These are phyloP conservation scores for Tetrahymena malaccensis DNA, from an alignment of 73 alveolate species.

Conservation along the genomic window DNA sequence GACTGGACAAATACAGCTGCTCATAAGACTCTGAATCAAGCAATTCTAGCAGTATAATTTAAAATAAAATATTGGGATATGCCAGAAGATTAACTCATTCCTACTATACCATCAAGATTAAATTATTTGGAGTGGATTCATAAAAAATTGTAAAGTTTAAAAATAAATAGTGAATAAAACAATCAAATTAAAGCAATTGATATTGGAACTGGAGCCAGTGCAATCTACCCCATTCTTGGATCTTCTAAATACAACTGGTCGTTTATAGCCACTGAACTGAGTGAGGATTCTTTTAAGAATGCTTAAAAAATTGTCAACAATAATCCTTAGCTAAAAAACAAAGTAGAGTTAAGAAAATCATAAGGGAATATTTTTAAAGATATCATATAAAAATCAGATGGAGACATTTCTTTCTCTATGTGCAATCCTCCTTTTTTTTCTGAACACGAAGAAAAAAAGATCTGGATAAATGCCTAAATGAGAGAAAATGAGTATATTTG, in stretches of 20 bases:
- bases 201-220: conserved; percentile 59
- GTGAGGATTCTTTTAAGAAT: conserved; percentile 25
- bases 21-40: conserved; percentile 29
- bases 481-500: conserved; percentile 50
- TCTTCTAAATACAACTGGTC: conserved; percentile 41
- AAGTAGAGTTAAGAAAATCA: conserved; percentile 33
- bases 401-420: conserved; percentile 36
- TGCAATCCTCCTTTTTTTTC: conserved; percentile 60
- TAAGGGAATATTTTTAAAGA: conserved; percentile 37
- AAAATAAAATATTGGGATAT: conserved; percentile 41
- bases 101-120: conserved; percentile 49
- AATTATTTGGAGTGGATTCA: conserved; percentile 40
- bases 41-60: conserved; percentile 38
- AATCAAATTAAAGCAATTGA: conserved; percentile 15
- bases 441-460: conserved; percentile 41
- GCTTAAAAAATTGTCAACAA: conserved; percentile 26
- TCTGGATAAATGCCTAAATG: conserved; percentile 21
- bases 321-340: conserved; percentile 29
- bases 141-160: neutral
- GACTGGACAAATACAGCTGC: conserved; percentile 48
- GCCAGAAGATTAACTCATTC: conserved; percentile 47
- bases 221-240: conserved; percentile 50
- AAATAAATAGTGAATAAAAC: neutral
- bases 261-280: conserved; percentile 47
- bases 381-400: conserved; percentile 27